Evolutionary conservation across 352 stramenopile species (phyloP), one percentile per base, ranked within the genome.

Genomic region (Phytophthora gonapodyides): DNA sequence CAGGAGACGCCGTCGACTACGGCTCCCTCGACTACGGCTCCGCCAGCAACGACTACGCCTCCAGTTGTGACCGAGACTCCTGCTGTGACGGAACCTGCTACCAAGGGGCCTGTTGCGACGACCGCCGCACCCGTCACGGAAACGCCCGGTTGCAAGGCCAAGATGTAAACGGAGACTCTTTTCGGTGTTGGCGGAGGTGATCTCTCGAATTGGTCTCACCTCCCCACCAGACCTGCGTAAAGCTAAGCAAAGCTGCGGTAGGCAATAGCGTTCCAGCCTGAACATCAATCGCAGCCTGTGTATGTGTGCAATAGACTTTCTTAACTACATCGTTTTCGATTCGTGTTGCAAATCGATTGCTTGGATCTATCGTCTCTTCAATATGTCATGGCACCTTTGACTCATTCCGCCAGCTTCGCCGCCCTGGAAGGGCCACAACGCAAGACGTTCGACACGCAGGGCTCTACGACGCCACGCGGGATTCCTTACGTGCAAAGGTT

Each of bases 281-380:
- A 54, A 64, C 19, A 35, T 49, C 34, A 46, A 43, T 51, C 51
- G 50, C 51, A 68, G 48, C 38, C 33, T 13, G 55, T 61, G 30
- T 37, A 48, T 59, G 40, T 65, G 42, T 57, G 42, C 43, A 65
- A 60, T 65, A 66, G 62, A 70, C 35, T 41, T 65, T 57, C 15
- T 57, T 40, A 55, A 15, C 16, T 57, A 42, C 61, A 69, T 61
- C 55, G 24, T 35, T 19, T 49, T 17, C 21, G 21, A 27, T 27
- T 4, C 24, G 24, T 27, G 24, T 30, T 52, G 60, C 60, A 68
- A 68, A 68, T 68, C 52, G 5, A 11, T 35, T 34, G 3, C 2
- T 13, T 40, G 7, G 33, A 42, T 49, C 35, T 13, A 33, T 16
- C 24, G n/a, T 16, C 11, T n/a, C 33, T 46, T 60, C 48, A 50